Evolutionary conservation across 192 early-diverging fungal genomes (phyloP).

Genomic region (Allomyces macrogynus): DNA sequence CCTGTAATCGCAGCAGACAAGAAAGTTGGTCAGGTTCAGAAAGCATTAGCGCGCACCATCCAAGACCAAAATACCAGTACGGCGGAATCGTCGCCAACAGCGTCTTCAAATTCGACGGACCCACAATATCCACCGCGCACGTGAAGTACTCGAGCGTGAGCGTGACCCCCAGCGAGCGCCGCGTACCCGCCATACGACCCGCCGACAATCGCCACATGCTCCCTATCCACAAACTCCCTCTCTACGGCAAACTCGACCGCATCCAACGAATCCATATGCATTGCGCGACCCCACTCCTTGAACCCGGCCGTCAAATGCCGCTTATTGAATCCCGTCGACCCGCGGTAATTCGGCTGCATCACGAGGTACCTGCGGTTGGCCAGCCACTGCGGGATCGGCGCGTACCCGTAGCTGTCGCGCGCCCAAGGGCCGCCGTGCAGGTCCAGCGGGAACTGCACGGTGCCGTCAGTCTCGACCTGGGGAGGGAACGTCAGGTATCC

Average conservation of each 20-base stretch:
- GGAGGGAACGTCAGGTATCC: neutral
- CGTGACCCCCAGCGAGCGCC: conserved; percentile 16
- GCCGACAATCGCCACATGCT: conserved; percentile 18
- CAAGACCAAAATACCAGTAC: conserved; percentile 5
- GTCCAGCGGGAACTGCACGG: conserved; percentile 7
- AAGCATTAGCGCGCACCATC: no score
- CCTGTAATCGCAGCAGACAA: neutral
- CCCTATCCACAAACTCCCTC: conserved; percentile 9
- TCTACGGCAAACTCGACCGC: conserved; percentile 15
- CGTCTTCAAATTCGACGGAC: conserved; percentile 16
- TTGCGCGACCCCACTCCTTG: conserved; percentile 13
- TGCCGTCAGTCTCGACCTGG: neutral
- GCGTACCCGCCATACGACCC: conserved; percentile 19
- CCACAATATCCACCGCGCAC: conserved; percentile 17
- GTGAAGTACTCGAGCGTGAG: conserved; percentile 20
- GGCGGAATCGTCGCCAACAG: conserved; percentile 11
- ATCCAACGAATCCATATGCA: conserved; percentile 18
- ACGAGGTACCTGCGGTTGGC: conserved; percentile 19
- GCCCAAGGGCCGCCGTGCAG: conserved; percentile 18
- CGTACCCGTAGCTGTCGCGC: conserved; percentile 14
- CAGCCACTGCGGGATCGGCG: conserved; percentile 7
- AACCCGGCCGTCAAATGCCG: conserved; percentile 7
- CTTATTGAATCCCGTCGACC: conserved; percentile 16
- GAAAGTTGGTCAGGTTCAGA: no score
- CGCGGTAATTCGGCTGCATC: conserved; percentile 14